Evolutionary conservation across 2,329 filamentous ascomycete genomes (phyloP).

Genomic region (Fusarium coicis): DNA sequence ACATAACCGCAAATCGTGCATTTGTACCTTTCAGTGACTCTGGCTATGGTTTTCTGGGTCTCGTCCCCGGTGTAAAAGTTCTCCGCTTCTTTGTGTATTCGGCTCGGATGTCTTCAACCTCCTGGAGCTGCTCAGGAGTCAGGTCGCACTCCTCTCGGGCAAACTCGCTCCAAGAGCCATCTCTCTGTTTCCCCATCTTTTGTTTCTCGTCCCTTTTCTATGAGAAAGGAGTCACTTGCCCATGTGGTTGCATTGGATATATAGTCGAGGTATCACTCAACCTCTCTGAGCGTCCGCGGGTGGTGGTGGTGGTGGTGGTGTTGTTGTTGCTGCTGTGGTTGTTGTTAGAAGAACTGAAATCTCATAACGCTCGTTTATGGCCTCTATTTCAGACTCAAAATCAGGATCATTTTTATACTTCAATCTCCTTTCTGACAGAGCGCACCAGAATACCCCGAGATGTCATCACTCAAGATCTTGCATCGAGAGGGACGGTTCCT

Average conservation of each 20-base stretch:
- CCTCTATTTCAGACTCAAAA: too few relatives aligned
- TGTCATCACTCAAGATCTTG: too few relatives aligned
- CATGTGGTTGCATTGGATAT: background rate
- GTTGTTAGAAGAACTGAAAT: too few relatives aligned
- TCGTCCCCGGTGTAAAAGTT: accelerated
- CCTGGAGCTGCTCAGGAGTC: background rate
- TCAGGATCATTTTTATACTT: background rate
- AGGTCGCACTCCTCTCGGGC: background rate
- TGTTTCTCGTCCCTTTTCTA: background rate
- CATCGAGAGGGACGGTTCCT: background rate
- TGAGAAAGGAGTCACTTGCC: too few relatives aligned
- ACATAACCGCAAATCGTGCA: background rate
- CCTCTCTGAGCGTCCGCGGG: background rate
- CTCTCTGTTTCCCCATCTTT: background rate
- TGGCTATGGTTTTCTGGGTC: background rate
- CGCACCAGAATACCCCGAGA: background rate
- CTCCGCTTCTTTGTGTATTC: background rate
- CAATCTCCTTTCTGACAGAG: background rate
- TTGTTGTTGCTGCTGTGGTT: too few relatives aligned
- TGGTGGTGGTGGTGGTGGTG: too few relatives aligned
- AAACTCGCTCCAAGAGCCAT: background rate
- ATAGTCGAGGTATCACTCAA: background rate
- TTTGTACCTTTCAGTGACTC: background rate
- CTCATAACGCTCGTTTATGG: too few relatives aligned
- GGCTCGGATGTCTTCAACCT: background rate